phyloP scores from a whole-genome alignment of 306 rosid species.

The Macrotyloma uniflorum region DNA sequence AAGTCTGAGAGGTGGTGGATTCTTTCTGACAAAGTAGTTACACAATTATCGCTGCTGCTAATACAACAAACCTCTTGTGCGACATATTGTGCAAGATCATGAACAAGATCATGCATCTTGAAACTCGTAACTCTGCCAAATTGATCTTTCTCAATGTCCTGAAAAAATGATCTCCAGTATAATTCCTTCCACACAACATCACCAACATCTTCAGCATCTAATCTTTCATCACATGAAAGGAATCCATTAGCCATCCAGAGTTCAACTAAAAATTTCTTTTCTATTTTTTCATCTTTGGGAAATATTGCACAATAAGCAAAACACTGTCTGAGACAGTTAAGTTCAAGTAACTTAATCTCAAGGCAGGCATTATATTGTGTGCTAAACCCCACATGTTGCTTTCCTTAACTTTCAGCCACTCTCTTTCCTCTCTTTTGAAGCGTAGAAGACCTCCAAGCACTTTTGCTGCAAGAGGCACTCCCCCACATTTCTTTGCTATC shows the following conservation, averaged over 20 bases:
- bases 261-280: background rate
- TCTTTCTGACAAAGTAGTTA: background rate
- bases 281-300: background rate
- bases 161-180: slow-evolving; percentile 32
- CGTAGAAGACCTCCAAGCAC: slow-evolving; percentile 35
- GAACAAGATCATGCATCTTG: slow-evolving; percentile 36
- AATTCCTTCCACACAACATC: slow-evolving; percentile 31
- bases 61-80: background rate
- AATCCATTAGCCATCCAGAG: slow-evolving; percentile 38
- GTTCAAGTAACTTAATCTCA: background rate
- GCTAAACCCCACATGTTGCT: slow-evolving; percentile 2
- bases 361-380: background rate
- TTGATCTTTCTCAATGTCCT: slow-evolving; percentile 5
- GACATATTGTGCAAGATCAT: slow-evolving; percentile 32
- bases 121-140: background rate
- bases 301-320: slow-evolving; percentile 24
- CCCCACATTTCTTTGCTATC: slow-evolving; percentile 38
- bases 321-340: slow-evolving; percentile 15
- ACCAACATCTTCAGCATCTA: slow-evolving; percentile 30
- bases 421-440: slow-evolving; percentile 10
- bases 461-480: slow-evolving; percentile 42
- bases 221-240: background rate
- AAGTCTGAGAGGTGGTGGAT: background rate
- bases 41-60: no score
- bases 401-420: slow-evolving; percentile 10